Percentiles rank a stretch among this genome's conserved stretches.
Conservation (phyloP, 164 flowering plant genomes). For the Sextonia rubra region DNA sequence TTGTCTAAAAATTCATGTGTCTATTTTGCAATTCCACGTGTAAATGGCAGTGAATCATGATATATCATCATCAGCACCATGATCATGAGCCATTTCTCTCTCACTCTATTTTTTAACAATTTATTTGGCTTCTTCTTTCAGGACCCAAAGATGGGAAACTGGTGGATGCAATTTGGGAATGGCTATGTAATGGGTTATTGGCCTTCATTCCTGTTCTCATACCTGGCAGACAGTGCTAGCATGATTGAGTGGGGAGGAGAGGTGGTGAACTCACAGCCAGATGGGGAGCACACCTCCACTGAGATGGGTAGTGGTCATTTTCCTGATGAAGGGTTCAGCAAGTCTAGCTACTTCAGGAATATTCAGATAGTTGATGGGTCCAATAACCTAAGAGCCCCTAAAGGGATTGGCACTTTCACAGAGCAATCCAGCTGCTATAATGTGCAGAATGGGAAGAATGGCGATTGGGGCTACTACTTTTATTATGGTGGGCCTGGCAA, state of each 20-base stretch:
- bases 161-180: slow-evolving; percentile 68
- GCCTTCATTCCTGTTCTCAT: slow-evolving; percentile 49
- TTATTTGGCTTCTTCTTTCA: slow-evolving; percentile 9
- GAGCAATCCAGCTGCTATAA: slow-evolving; percentile 54
- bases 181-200: slow-evolving; percentile 53
- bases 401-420: slow-evolving; percentile 36
- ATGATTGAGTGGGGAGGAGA: slow-evolving; percentile 71
- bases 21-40: too few species aligned
- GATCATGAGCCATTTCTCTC: neutral
- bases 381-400: slow-evolving; percentile 41
- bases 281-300: slow-evolving; percentile 48
- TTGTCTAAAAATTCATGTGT: too few species aligned
- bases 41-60: neutral
- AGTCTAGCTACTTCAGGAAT: slow-evolving; percentile 49
- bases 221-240: slow-evolving; percentile 45
- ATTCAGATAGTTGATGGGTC: slow-evolving; percentile 44
- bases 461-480: slow-evolving; percentile 51
- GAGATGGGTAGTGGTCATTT: slow-evolving; percentile 70
- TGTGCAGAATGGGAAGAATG: slow-evolving; percentile 38
- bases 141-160: slow-evolving; percentile 52
- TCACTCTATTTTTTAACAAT: neutral
- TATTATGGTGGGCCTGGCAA: slow-evolving; percentile 69
- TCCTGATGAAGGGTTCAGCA: slow-evolving; percentile 53
- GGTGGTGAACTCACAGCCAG: slow-evolving; percentile 49
- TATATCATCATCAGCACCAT: neutral